phyloP scores from a whole-genome alignment of 768 basidiomycete species.

The Macrocybe gigantea region DNA sequence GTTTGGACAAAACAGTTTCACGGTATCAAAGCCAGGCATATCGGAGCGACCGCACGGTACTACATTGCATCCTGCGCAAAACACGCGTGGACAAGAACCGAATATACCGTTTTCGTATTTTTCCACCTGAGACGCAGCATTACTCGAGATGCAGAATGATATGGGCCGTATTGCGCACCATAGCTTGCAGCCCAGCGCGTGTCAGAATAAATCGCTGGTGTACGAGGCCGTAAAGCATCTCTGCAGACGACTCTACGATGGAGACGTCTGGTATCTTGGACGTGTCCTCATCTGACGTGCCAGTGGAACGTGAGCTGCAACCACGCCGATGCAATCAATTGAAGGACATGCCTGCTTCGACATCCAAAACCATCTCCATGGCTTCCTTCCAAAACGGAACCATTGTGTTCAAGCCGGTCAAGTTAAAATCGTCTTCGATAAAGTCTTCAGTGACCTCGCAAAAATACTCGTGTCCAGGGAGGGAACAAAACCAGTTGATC shows the following conservation, averaged over 20 bases:
- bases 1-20: constrained; percentile 96
- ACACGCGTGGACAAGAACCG: constrained; percentile 93
- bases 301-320: constrained; percentile 2
- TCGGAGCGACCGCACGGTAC: constrained; percentile 96
- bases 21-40: constrained; percentile 93
- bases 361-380: constrained; percentile 99
- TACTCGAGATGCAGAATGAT: constrained; percentile 6
- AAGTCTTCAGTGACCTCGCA: constrained; percentile 98
- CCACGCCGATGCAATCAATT: neutral
- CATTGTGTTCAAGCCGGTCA: constrained; percentile 91
- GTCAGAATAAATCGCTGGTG: constrained; percentile 98
- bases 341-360: constrained; percentile 81
- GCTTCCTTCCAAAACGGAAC: constrained; percentile 99
- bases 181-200: constrained; percentile 86
- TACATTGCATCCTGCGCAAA: constrained; percentile 83
- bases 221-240: constrained; percentile 94
- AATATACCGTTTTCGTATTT: constrained; percentile 93
- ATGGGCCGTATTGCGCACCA: constrained; percentile 51
- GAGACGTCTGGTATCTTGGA: constrained; percentile 97
- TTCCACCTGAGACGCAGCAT: constrained; percentile 57
- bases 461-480: constrained; percentile 96
- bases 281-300: constrained; percentile 73
- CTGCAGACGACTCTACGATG: constrained; percentile 96
- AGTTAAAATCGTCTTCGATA: constrained; percentile 99
- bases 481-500: constrained; percentile 95